Percentiles rank a stretch among this genome's conserved stretches.
Evolutionary conservation across 176 grass and related monocot genomes (phyloP).

Genomic region (Saccharum spontaneum): DNA sequence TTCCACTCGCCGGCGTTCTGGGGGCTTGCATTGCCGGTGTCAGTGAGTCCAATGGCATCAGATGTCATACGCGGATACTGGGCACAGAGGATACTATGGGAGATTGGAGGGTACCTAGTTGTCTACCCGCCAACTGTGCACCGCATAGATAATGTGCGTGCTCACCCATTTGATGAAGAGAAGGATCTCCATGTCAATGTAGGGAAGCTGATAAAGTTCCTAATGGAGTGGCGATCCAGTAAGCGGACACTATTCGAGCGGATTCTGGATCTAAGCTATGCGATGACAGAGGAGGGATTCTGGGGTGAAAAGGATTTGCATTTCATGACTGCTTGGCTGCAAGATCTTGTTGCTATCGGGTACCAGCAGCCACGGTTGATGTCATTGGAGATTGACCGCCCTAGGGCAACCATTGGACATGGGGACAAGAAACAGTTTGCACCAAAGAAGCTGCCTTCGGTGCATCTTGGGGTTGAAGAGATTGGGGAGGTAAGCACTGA

Average conservation of each 20-base stretch:
- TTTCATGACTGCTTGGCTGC: slow-evolving; percentile 76
- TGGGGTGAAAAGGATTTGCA: slow-evolving; percentile 76
- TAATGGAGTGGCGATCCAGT: slow-evolving; percentile 71
- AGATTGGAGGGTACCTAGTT: slow-evolving; percentile 74
- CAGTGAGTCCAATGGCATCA: slow-evolving; percentile 79
- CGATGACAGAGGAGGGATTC: slow-evolving; percentile 77
- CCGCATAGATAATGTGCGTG: slow-evolving; percentile 51
- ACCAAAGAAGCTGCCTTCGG: slow-evolving; percentile 72
- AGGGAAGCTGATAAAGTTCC: slow-evolving; percentile 74
- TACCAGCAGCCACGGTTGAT: slow-evolving; percentile 86
- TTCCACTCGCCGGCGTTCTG: slow-evolving; percentile 92
- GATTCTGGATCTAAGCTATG: slow-evolving; percentile 85
- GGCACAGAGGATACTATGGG: slow-evolving; percentile 85
- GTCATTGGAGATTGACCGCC: slow-evolving; percentile 73
- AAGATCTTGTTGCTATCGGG: slow-evolving; percentile 70
- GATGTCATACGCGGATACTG: slow-evolving; percentile 92
- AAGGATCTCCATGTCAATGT: slow-evolving; percentile 93
- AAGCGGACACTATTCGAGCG: slow-evolving; percentile 74
- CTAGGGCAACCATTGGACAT: slow-evolving; percentile 69
- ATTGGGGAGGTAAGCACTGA: slow-evolving; percentile 73
- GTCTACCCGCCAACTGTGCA: slow-evolving; percentile 82
- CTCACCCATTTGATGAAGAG: slow-evolving; percentile 73
- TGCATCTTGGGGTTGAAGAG: slow-evolving; percentile 90
- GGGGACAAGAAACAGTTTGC: slow-evolving; percentile 70
- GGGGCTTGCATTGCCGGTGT: slow-evolving; percentile 74